Evolutionary conservation across 2,329 filamentous ascomycete genomes (phyloP).

Genomic region (Aspergillus sergii): DNA sequence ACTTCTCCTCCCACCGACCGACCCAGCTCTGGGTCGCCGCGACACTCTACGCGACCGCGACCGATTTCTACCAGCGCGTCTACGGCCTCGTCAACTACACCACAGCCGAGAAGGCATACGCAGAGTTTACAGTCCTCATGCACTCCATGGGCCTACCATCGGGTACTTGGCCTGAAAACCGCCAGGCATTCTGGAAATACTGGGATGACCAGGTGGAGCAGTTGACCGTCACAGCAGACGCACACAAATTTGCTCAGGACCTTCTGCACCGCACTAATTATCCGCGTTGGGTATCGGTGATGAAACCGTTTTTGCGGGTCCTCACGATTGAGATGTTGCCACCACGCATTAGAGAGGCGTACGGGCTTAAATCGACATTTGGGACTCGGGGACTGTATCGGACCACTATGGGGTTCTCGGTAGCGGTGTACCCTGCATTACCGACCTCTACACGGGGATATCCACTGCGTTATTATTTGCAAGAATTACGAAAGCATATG

Average conservation of each 20-base stretch:
- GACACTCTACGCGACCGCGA: constrained; percentile 39
- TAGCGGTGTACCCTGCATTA: constrained; percentile 37
- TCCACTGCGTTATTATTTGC: constrained; percentile 35
- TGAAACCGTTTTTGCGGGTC: constrained; percentile 35
- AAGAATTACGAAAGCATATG: constrained; percentile 30
- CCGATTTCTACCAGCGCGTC: constrained; percentile 41
- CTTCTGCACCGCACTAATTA: constrained; percentile 28
- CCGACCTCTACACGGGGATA: constrained; percentile 33
- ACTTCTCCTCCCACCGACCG: constrained; percentile 24
- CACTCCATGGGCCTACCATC: constrained; percentile 30
- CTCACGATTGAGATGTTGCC: constrained; percentile 39
- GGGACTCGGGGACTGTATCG: constrained; percentile 32
- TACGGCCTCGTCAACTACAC: constrained; percentile 35
- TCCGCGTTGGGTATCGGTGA: constrained; percentile 31
- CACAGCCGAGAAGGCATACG: constrained; percentile 35
- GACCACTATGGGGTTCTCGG: constrained; percentile 34
- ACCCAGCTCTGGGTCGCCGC: constrained; percentile 38
- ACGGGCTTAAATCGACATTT: constrained; percentile 34
- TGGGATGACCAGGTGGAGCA: constrained; percentile 36
- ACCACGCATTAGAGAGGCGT: constrained; percentile 35
- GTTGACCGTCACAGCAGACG: constrained; percentile 31
- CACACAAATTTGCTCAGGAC: constrained; percentile 33
- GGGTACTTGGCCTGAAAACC: constrained; percentile 33
- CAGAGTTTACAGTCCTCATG: constrained; percentile 34
- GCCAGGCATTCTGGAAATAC: constrained; percentile 38